Percentiles rank a stretch among this genome's conserved stretches.
Evolutionary conservation across 2,329 filamentous ascomycete species (phyloP).

Genomic region (Stachybotrys chartarum): DNA sequence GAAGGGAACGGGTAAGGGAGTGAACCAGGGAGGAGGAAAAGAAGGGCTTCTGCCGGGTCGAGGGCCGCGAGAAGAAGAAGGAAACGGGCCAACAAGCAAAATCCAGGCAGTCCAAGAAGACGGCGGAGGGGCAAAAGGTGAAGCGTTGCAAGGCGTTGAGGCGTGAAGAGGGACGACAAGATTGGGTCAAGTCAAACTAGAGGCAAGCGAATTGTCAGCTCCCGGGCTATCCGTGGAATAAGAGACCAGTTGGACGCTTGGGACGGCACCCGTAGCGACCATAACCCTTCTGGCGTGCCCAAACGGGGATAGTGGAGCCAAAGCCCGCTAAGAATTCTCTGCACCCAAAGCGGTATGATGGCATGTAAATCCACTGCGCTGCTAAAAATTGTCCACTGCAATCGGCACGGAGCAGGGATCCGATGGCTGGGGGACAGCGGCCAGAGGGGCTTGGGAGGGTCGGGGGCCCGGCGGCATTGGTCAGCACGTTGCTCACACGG

Average conservation of each 20-base stretch:
- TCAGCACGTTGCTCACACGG: not conserved
- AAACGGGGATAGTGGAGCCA: not conserved
- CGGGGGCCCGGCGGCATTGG: not conserved
- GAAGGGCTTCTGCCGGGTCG: not conserved
- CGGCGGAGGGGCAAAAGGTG: not conserved
- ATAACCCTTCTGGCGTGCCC: not conserved
- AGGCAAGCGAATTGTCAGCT: not conserved
- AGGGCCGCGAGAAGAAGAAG: not conserved
- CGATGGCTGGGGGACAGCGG: not conserved
- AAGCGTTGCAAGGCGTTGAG: not conserved
- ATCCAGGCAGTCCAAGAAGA: not conserved
- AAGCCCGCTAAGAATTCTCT: not conserved
- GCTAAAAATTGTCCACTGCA: not conserved
- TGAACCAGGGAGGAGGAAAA: not conserved
- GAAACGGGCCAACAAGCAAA: not conserved
- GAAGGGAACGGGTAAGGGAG: not conserved
- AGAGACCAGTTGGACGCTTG: not conserved
- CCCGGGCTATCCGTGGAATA: not conserved
- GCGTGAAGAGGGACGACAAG: not conserved
- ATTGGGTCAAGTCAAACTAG: not conserved
- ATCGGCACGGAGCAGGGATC: not conserved
- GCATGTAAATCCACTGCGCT: not conserved
- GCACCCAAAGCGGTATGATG: not conserved
- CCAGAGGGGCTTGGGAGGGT: not conserved
- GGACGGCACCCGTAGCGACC: not conserved